phyloP scores from a whole-genome alignment of 2,329 filamentous ascomycete species.

The Lojkania enalia region DNA sequence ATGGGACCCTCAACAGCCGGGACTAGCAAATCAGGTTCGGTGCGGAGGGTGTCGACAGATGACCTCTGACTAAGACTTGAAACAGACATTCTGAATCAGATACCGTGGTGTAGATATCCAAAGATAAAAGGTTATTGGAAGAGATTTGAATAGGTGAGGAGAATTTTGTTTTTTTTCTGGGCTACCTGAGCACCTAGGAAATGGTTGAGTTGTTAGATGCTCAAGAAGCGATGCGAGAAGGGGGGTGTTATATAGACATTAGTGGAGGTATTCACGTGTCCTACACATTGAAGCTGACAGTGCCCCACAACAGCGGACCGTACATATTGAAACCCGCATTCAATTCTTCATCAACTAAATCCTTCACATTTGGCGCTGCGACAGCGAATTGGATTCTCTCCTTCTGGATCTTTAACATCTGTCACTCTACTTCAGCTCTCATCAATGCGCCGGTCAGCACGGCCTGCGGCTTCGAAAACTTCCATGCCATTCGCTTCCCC shows the following conservation, averaged over 20 bases:
- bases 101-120: not conserved
- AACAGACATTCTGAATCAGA: constrained; percentile 3
- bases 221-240: too few species aligned
- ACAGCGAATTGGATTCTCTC: constrained; percentile 23
- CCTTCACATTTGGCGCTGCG: constrained; percentile 13
- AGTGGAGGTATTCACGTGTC: too few species aligned
- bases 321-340: too few species aligned
- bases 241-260: too few species aligned
- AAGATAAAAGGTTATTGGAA: not conserved
- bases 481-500: constrained; percentile 21
- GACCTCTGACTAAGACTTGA: constrained; percentile 31
- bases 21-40: constrained; percentile 34
- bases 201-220: not conserved
- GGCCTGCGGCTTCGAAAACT: constrained; percentile 20
- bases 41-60: constrained; percentile 38
- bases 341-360: too few species aligned
- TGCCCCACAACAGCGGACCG: too few species aligned
- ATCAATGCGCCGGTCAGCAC: constrained; percentile 31
- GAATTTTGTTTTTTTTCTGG: not conserved
- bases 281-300: too few species aligned
- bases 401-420: constrained; percentile 18
- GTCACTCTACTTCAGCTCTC: constrained; percentile 29
- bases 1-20: constrained; percentile 34
- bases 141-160: not conserved
- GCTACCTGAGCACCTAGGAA: not conserved